Evolutionary conservation across 1,284 basidiomycete genomes (phyloP), one percentile per base, ranked within the genome.

Genomic region (Moesziomyces aphidis): DNA sequence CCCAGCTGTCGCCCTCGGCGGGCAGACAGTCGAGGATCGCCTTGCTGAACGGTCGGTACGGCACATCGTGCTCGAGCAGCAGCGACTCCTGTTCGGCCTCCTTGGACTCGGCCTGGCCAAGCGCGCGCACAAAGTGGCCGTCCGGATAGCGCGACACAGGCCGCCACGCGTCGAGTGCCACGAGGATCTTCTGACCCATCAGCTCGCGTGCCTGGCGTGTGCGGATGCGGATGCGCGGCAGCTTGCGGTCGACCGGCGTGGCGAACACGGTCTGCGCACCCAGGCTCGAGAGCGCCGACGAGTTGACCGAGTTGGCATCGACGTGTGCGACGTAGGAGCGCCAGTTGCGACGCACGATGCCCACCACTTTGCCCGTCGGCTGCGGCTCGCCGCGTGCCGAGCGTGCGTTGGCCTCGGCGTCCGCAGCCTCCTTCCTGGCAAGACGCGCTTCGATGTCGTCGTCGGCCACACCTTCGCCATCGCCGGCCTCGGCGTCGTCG

Each of bases 41-140:
- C 84, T 92, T 93, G 47, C 95, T 95, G 85, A 99, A 99, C 1
- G 97, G 95, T 62, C 96, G 86, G 85, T 99, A 99, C 0, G 95
- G 95, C 3, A 99, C 94, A 75, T 97, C 96, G 85, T 93, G 98
- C 86, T 99, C 97, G 48, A 99, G 87, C 76, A 99, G 85, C 65
- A 99, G 83, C 83, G 93, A 94, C 85, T 99, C 96, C 83, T 96
- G 93, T 84, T 99, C 97, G 0, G 95, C 95, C 83, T 95, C 95
- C 84, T 97, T 97, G 83, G 91, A 93, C 81, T 96, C 96, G 0
- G 92, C 93, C 72, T 90, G 90, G 11, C 97, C 97, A 1, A 99
- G 88, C 0, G 94, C 91, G 47, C 96, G 90, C 15, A 99, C 94
- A 81, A 99, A 95, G 85, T 99, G 97, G 0, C 97, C 97, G 78